Base-by-base conservation (phyloP, 352 stramenopile genomes). In the Phytophthora colocasiae region DNA sequence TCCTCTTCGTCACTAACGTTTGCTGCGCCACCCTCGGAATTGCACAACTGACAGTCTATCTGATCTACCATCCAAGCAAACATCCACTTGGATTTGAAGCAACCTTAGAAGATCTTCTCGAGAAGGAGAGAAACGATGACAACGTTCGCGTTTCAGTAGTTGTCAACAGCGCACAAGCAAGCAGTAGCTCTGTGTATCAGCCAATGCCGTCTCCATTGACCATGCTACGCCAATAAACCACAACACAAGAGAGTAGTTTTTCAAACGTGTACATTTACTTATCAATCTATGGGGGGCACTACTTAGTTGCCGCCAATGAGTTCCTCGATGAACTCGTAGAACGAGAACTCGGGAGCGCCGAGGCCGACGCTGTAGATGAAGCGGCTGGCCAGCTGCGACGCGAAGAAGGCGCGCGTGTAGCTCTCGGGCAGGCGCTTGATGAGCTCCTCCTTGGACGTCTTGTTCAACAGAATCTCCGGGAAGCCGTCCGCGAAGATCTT, bases 241-340 rank as follows among this genome's bases (percentile, higher is more conserved):
- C 0, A 8, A 17, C 11, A 41, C 10, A 43, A 22, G n/a, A 22
- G n/a, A 0, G 19, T 36, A 36, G 7, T 36, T 51, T 69, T 63
- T 54, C 39, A 47, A 62, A 64, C 32, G 38, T 62, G 41, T 68
- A 57, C 44, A 58, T 69, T 57, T 67, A 63, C 29, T 52, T 69
- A 69, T 58, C 38, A 58, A 60, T 54, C 38, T 67, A 69, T 56
- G 31, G 34, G 24, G 31, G 34, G n/a, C n/a, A 11, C 14, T 32
- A 39, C 39, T 61, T 73, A 73, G 45, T 72, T 70, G 63, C 50
- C 58, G 43, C 69, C 63, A 58, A 73, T 81, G 52, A 94, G 80
- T 40, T 75, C 69, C 51, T 93, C 63, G 26, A 93, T 85, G 52
- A 93, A 95, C 74, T 95, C 87, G 76, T 93, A 95, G 75, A 95